Conservation (phyloP, 2,329 filamentous ascomycete species). For the Trichoderma atrobrunneum region DNA sequence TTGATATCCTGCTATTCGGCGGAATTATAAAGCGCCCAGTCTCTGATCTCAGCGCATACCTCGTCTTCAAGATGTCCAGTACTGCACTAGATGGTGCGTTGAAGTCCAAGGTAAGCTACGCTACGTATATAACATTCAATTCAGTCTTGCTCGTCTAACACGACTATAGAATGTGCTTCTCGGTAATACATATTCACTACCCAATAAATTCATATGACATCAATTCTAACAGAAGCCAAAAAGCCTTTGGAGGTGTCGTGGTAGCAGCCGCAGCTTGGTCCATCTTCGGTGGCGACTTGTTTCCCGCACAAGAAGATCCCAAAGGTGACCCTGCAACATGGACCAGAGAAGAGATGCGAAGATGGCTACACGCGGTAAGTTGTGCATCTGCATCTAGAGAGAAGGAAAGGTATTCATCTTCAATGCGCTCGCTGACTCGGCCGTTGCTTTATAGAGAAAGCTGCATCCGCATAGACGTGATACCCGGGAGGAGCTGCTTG, state of each 20-base stretch:
- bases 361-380: constrained; percentile 79
- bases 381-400: too few relatives aligned
- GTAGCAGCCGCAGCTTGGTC: constrained; percentile 78
- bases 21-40: background rate
- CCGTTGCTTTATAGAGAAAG: constrained; percentile 39
- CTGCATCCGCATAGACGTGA: constrained; percentile 44
- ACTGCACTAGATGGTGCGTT: constrained; percentile 67
- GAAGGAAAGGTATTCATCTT: background rate
- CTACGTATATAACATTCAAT: background rate
- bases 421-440: background rate
- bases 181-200: constrained; percentile 46
- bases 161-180: constrained; percentile 43
- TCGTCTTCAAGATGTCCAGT: constrained; percentile 52
- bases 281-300: constrained; percentile 83
- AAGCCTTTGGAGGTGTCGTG: constrained; percentile 77
- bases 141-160: background rate
- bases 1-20: background rate
- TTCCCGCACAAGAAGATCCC: constrained; percentile 73
- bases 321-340: constrained; percentile 68
- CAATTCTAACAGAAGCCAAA: background rate
- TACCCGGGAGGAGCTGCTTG: constrained; percentile 46
- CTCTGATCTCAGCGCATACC: background rate
- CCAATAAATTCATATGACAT: too few relatives aligned
- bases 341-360: constrained; percentile 74
- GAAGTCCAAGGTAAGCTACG: constrained; percentile 62